These are phyloP conservation scores for Starmerella kuoi DNA, from an alignment of 805 yeast species.

Conservation along the genomic window DNA sequence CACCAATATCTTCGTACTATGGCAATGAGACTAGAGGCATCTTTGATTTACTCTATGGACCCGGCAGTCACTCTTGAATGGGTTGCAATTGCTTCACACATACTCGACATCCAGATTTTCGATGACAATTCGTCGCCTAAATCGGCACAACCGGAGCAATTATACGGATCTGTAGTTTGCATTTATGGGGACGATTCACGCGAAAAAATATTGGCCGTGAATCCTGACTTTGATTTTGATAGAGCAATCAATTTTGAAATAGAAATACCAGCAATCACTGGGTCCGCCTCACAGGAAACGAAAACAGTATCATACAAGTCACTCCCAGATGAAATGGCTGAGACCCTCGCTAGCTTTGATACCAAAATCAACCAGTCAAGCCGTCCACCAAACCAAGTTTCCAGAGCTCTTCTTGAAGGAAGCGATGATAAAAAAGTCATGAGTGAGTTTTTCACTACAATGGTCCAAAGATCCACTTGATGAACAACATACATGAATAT, in stretches of 20 bases:
- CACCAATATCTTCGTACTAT: constrained; percentile 15
- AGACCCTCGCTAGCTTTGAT: background rate
- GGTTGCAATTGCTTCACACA: background rate
- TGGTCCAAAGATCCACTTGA: constrained; percentile 5
- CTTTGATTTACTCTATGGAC: constrained; percentile 6
- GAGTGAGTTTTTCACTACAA: constrained; percentile 14
- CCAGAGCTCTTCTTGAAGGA: background rate
- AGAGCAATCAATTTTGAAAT: constrained; percentile 1
- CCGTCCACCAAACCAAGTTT: background rate
- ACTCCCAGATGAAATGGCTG: constrained; percentile 1
- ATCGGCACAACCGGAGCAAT: constrained; percentile 2
- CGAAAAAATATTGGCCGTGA: constrained; percentile 17
- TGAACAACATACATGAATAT: too few species aligned
- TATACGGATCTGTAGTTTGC: constrained; percentile 1
- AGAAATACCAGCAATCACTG: background rate
- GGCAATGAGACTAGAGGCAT: constrained; percentile 8
- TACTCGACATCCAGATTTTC: background rate
- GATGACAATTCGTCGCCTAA: too few species aligned
- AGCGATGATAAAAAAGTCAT: constrained; percentile 12
- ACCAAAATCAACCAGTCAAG: background rate
- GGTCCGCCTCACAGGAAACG: background rate
- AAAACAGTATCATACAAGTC: background rate
- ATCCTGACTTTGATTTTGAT: constrained; percentile 16
- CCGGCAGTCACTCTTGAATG: background rate
- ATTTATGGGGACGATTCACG: constrained; percentile 9